Base-by-base conservation (phyloP, 1,139 yeast species). In the Ashbya aceris region DNA sequence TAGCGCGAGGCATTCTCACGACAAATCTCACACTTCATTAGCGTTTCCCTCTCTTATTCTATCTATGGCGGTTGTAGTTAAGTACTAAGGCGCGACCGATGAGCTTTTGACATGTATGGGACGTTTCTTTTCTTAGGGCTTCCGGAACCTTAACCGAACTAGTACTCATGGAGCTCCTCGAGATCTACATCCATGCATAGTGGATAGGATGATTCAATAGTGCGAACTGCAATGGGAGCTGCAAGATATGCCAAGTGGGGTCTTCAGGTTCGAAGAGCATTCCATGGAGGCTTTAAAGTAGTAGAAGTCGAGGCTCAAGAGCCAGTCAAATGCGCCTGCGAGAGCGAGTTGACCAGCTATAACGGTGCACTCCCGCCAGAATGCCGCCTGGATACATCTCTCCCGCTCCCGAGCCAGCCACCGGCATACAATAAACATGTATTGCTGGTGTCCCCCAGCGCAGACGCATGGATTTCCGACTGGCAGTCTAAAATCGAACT, bases 1-100 rank as follows among this genome's bases (percentile, higher is more conserved):
- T 79, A 80, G 51, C 76, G 77, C 28, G 74, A 64, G 33, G 61
- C 62, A 2, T 58, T 50, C 1, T 40, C 54, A 2, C 51, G 41
- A 51, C 84, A 78, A 7, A 79, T 68, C 11, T 62, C 65, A 60
- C 83, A 77, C 13, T 50, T 49, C n/a, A 38, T 34, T 34, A 10
- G 5, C 9, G 36, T 10, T 28, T 29, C 5, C 6, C 23, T 17
- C 23, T 17, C 23, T 17, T 17, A 6, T 17, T 17, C 6, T 6
- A 17, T 17, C n/a, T n/a, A n/a, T n/a, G n/a, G 23, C 5, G 23
- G 23, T 17, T 3, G 23, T 17, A 6, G 5, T 17, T 17, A 17
- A 17, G 5, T 17, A 17, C 6, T 6, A 17, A 17, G 23, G 23
- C 23, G 23, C 23, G 6, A 3, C 23, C 23, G 23, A 17, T 17